These are phyloP conservation scores for Fusarium sterilihyphosum DNA, from an alignment of 2,329 filamentous ascomycete genomes.

Conservation along the genomic window DNA sequence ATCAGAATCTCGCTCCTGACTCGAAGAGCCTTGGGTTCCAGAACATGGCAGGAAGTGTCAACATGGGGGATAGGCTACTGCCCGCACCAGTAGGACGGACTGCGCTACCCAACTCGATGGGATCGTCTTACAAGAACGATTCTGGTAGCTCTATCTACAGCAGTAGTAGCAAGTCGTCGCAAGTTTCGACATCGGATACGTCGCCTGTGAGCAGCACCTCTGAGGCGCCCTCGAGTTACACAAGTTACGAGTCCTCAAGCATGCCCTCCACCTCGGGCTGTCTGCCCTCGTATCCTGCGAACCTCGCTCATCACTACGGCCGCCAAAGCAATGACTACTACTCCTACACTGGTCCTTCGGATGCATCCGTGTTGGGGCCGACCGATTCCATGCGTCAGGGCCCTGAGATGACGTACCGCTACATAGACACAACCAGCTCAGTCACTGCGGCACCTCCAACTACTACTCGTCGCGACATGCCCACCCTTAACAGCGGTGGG, in stretches of 20 bases:
- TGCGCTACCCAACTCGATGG: slow-evolving; percentile 30
- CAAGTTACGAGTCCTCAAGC: slow-evolving; percentile 39
- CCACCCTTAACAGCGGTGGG: slow-evolving; percentile 15
- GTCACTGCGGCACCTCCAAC: slow-evolving; percentile 15
- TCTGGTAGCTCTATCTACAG: slow-evolving; percentile 40
- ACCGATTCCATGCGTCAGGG: slow-evolving; percentile 20
- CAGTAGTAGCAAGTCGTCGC: slow-evolving; percentile 31
- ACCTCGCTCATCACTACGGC: slow-evolving; percentile 25
- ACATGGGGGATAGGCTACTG: slow-evolving; percentile 34
- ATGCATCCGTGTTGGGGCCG: slow-evolving; percentile 18
- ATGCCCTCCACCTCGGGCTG: slow-evolving; percentile 28
- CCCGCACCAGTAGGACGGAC: slow-evolving; percentile 29
- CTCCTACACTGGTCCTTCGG: slow-evolving; percentile 29
- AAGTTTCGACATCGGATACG: slow-evolving; percentile 26
- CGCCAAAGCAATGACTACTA: slow-evolving; percentile 34
- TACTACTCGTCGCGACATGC: slow-evolving; percentile 23
- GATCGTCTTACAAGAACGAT: slow-evolving; percentile 41
- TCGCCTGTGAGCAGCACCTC: slow-evolving; percentile 36
- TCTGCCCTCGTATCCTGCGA: slow-evolving; percentile 30
- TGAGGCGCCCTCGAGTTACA: slow-evolving; percentile 36
- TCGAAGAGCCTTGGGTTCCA: slow-evolving; percentile 31
- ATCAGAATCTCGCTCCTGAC: background rate
- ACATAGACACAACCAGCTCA: slow-evolving; percentile 43
- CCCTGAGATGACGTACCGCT: slow-evolving; percentile 46
- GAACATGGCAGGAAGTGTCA: slow-evolving; percentile 25